A percentile compares a stretch with the other conserved stretches of the same genome.
phyloP scores from a whole-genome alignment of 495 filamentous ascomycete genomes.

The Parathielavia hyrcaniae region DNA sequence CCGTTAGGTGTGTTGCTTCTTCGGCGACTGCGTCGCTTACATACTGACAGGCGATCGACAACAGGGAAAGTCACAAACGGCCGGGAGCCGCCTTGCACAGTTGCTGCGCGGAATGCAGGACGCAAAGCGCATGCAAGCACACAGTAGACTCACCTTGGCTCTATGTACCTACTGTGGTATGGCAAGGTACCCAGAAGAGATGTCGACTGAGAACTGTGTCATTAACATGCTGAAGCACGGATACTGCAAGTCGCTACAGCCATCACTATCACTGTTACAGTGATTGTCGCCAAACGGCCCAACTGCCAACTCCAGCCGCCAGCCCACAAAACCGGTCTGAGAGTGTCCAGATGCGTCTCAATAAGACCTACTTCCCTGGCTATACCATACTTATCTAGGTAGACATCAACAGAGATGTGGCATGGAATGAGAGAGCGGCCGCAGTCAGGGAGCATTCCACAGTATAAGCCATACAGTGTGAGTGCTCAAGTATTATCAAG shows the following conservation, averaged over 20 bases:
- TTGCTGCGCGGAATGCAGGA: background rate
- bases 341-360: background rate
- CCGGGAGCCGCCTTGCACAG: background rate
- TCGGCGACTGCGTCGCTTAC: background rate
- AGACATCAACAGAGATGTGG: too few relatives aligned
- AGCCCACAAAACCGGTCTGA: background rate
- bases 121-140: background rate
- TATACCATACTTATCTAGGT: too few relatives aligned
- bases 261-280: constrained; percentile 9
- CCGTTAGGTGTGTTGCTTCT: background rate
- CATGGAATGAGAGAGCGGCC: too few relatives aligned
- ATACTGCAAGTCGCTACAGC: background rate
- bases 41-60: background rate
- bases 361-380: background rate
- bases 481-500: too few relatives aligned
- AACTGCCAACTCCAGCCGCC: background rate
- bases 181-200: background rate
- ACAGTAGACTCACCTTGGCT: background rate
- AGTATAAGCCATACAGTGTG: too few relatives aligned
- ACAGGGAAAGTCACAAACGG: too few relatives aligned
- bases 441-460: too few relatives aligned
- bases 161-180: too few relatives aligned
- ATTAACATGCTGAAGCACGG: background rate
- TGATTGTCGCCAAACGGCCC: background rate
- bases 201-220: background rate